Conservation (phyloP, 345 rosid genomes). For the Populus deltoides region DNA sequence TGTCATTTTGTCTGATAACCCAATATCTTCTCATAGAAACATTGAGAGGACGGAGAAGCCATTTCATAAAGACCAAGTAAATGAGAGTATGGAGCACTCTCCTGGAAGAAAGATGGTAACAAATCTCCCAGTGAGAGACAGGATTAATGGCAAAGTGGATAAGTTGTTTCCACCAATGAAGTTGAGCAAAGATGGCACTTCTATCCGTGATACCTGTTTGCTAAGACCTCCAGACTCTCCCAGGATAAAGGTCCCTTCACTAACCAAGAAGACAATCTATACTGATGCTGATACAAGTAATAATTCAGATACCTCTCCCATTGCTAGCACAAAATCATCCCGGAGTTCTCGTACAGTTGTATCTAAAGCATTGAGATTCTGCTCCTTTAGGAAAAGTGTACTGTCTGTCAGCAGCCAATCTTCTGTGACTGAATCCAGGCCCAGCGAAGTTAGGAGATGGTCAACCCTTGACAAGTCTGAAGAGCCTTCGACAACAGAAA, state of each 20-base stretch:
- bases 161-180: slow-evolving; percentile 26
- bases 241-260: slow-evolving; percentile 31
- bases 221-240: slow-evolving; percentile 29
- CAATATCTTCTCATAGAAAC: slow-evolving; percentile 31
- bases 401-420: slow-evolving; percentile 25
- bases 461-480: slow-evolving; percentile 32
- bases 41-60: slow-evolving; percentile 32
- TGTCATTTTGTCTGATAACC: slow-evolving; percentile 34
- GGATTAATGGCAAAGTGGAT: slow-evolving; percentile 19
- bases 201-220: slow-evolving; percentile 21
- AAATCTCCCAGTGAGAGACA: slow-evolving; percentile 29
- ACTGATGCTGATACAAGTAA: slow-evolving; percentile 10
- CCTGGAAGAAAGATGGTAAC: slow-evolving; percentile 41
- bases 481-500: slow-evolving; percentile 31
- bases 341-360: slow-evolving; percentile 21
- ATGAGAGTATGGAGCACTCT: slow-evolving; percentile 33
- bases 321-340: slow-evolving; percentile 15
- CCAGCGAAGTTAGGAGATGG: slow-evolving; percentile 24
- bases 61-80: slow-evolving; percentile 20
- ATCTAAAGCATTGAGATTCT: slow-evolving; percentile 31
- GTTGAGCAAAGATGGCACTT: slow-evolving; percentile 25
- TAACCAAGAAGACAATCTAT: slow-evolving; percentile 34
- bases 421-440: slow-evolving; percentile 30
- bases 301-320: slow-evolving; percentile 25
- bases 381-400: slow-evolving; percentile 37